Conservation (phyloP, 345 rosid genomes). For the Dipteronia dyeriana region DNA sequence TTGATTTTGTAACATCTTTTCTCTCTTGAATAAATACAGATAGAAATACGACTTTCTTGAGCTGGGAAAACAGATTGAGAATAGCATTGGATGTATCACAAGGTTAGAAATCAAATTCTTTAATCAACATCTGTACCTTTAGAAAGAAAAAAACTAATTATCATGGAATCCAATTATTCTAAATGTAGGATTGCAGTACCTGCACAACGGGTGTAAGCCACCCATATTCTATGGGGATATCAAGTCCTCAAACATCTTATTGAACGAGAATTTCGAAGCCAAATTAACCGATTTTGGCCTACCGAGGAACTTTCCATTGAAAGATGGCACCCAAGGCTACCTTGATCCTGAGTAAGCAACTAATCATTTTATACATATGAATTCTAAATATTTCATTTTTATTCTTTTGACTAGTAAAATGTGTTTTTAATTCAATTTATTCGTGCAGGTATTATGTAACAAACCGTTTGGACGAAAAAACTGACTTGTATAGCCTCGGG, state of each 20-base stretch:
- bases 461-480: conserved; percentile 34
- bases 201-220: conserved; percentile 13
- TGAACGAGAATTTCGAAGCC: conserved; percentile 30
- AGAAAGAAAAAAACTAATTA: background rate
- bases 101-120: conserved; percentile 20
- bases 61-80: conserved; percentile 37
- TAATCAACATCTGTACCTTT: too few relatives aligned
- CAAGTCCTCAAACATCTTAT: conserved; percentile 36
- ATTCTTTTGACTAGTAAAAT: too few relatives aligned
- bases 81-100: conserved; percentile 41
- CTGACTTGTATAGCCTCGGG: conserved; percentile 51
- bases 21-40: background rate
- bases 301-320: conserved; percentile 19
- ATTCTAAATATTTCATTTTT: background rate
- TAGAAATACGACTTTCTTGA: background rate
- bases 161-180: background rate
- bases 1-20: background rate
- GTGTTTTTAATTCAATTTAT: background rate
- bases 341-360: conserved; percentile 31
- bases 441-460: conserved; percentile 29
- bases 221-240: conserved; percentile 31
- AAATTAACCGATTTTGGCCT: conserved; percentile 36
- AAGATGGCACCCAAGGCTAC: conserved; percentile 53
- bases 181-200: conserved; percentile 39
- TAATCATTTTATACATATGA: background rate